Conservation (phyloP, 2,329 filamentous ascomycete species). For the Aphanocladium album region DNA sequence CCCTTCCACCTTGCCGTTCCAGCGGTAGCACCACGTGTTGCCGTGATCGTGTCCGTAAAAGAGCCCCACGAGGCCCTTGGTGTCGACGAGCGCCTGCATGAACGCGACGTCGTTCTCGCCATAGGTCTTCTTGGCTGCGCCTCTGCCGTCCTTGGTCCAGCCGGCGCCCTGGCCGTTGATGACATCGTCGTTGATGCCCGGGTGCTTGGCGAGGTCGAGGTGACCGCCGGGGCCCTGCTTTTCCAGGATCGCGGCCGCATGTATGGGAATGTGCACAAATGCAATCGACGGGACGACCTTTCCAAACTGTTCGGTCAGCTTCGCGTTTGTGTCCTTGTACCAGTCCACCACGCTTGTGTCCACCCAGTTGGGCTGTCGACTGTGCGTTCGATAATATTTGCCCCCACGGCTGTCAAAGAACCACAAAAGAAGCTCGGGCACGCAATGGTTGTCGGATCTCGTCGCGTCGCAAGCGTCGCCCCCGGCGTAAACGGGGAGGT, state of each 20-base stretch:
- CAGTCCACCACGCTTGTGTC: slow-evolving; percentile 38
- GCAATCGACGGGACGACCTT: slow-evolving; percentile 39
- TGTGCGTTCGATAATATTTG: slow-evolving; percentile 35
- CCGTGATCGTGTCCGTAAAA: slow-evolving; percentile 59
- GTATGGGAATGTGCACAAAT: slow-evolving; percentile 45
- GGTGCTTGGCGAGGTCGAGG: slow-evolving; percentile 24
- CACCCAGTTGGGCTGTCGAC: slow-evolving; percentile 38
- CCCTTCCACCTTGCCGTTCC: slow-evolving; percentile 22
- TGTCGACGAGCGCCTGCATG: slow-evolving; percentile 49
- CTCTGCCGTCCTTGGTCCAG: slow-evolving; percentile 25
- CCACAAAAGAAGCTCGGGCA: slow-evolving; percentile 50
- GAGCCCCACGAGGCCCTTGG: slow-evolving; percentile 43
- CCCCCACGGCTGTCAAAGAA: slow-evolving; percentile 65
- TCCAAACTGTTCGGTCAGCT: slow-evolving; percentile 23
- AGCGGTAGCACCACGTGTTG: slow-evolving; percentile 44
- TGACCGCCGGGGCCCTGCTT: slow-evolving; percentile 14
- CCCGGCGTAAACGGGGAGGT: slow-evolving; percentile 33
- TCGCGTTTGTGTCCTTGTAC: slow-evolving; percentile 34
- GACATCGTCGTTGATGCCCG: slow-evolving; percentile 31
- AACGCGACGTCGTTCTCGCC: slow-evolving; percentile 48
- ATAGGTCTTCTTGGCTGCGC: slow-evolving; percentile 21
- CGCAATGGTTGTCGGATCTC: slow-evolving; percentile 23
- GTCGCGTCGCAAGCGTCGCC: slow-evolving; percentile 16
- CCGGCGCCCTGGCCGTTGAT: slow-evolving; percentile 26
- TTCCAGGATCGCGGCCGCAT: slow-evolving; percentile 25